Evolutionary conservation across 1,284 basidiomycete genomes (phyloP).

Genomic region (Fomitiporia mediterranea): DNA sequence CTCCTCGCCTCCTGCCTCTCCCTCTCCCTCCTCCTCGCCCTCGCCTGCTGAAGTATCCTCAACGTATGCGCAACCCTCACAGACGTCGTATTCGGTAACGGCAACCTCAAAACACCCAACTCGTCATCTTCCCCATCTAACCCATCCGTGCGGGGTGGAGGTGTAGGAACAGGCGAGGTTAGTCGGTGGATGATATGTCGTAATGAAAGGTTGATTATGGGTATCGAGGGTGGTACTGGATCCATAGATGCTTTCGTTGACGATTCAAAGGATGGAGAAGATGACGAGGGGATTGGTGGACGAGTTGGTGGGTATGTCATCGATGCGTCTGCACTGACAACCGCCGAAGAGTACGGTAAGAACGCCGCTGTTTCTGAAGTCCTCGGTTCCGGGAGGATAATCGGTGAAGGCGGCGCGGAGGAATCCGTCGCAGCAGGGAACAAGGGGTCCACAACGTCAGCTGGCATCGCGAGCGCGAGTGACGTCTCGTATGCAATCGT

Average conservation of each 20-base stretch:
- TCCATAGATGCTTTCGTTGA: slow-evolving; percentile 22
- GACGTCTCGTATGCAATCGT: slow-evolving; percentile 63
- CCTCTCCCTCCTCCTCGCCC: background rate
- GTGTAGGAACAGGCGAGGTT: slow-evolving; percentile 44
- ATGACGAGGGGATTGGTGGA: slow-evolving; percentile 24
- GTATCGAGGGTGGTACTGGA: slow-evolving; percentile 21
- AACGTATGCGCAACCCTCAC: background rate
- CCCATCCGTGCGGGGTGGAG: slow-evolving; percentile 25
- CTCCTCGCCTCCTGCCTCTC: slow-evolving; percentile 6
- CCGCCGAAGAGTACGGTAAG: background rate
- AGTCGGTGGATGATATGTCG: slow-evolving; percentile 48
- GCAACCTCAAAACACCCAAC: slow-evolving; percentile 6
- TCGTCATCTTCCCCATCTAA: slow-evolving; percentile 2
- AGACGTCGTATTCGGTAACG: slow-evolving; percentile 14
- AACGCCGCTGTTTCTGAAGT: background rate
- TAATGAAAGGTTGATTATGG: slow-evolving; percentile 59
- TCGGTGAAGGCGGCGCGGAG: slow-evolving; percentile 19
- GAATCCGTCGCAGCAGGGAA: slow-evolving; percentile 1
- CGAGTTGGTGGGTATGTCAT: slow-evolving; percentile 28
- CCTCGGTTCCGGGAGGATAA: slow-evolving; percentile 26
- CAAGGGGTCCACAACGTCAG: slow-evolving; percentile 31
- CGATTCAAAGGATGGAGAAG: slow-evolving; percentile 18
- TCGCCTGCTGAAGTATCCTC: slow-evolving; percentile 6
- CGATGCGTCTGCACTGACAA: too few species aligned
- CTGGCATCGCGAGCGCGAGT: slow-evolving; percentile 30